Base-by-base conservation (phyloP, 2,329 filamentous ascomycete genomes). In the Pseudonectria foliicola region DNA sequence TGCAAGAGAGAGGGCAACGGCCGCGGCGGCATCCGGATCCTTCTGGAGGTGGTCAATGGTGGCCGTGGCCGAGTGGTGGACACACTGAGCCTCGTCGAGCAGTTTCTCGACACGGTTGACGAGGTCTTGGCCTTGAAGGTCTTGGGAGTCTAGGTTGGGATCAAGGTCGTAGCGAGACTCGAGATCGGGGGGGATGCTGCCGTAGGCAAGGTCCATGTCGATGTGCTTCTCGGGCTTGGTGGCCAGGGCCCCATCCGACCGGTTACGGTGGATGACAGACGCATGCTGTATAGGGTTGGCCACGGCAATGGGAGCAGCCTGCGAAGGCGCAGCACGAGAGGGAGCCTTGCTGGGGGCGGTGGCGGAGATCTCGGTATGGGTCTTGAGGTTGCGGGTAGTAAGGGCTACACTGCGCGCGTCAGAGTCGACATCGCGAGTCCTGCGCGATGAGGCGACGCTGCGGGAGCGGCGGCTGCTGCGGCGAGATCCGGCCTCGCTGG, bases 121-220 rank as follows among this genome's bases (percentile, higher is more conserved):
- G 30, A 95, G 77, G 13, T 67, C 56, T 38, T 66, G 59, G 1
- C 66, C 67, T 33, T 67, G 26, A 45, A 77, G 74, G 32, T 85
- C 66, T 38, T 80, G 76, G 10, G 66, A 62, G 25, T 82, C 70
- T 27, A 74, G 64, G 51, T 44, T 54, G 15, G 62, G 62, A 40
- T 71, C 68, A 29, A 71, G 53, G 53, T 75, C 63, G 51, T 66
- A 48, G 48, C 67, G 56, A 59, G 61, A 35, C 53, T 64, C 56
- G 62, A 86, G 61, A 49, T 88, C 76, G 37, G 85, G 78, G 1
- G 84, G 85, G 0, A 92, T 69, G 34, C 85, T 80, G 40, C 90
- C 90, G 52, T 95, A 96, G 7, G 90, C 90, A 7, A 96, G 70
- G 55, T 95, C 74, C 85, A 94, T 88, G 54, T 95, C 90, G 49